Conservation (phyloP, 805 yeast species). For the Saccharomycopsis javanensis region DNA sequence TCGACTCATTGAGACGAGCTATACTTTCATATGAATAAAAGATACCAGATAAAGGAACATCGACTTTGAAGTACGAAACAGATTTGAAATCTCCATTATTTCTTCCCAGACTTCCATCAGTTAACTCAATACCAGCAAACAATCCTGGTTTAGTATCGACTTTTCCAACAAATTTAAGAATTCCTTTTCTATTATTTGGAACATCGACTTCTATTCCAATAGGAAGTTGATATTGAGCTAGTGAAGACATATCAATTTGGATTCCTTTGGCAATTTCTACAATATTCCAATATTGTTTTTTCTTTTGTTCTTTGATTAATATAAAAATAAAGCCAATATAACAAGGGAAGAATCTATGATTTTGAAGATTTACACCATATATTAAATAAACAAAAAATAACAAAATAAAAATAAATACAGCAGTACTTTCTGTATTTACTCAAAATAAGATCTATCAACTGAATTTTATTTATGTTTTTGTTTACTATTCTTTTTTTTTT, state of each 20-base stretch:
- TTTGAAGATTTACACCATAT: no score
- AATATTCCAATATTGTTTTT: background rate
- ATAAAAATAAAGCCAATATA: no score
- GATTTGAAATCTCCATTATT: constrained; percentile 82
- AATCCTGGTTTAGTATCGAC: constrained; percentile 64
- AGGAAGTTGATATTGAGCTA: constrained; percentile 3
- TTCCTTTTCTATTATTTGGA: constrained; percentile 65
- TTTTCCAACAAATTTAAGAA: constrained; percentile 59
- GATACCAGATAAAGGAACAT: constrained; percentile 58
- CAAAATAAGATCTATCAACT: background rate
- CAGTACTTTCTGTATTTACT: background rate
- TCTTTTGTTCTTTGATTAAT: background rate
- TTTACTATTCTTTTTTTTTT: background rate
- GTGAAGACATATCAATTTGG: background rate
- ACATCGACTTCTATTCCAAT: constrained; percentile 29
- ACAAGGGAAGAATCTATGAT: no score
- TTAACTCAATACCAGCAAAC: constrained; percentile 81
- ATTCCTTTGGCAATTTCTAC: no score
- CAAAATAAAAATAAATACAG: no score
- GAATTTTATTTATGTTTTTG: background rate
- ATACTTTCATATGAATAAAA: constrained; percentile 49
- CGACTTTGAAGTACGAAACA: constrained; percentile 54
- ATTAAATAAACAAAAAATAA: no score
- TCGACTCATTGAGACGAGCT: constrained; percentile 1
- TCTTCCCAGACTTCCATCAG: constrained; percentile 59